Base-by-base conservation (phyloP, 106 monocot species). In the Acorus gramineus region DNA sequence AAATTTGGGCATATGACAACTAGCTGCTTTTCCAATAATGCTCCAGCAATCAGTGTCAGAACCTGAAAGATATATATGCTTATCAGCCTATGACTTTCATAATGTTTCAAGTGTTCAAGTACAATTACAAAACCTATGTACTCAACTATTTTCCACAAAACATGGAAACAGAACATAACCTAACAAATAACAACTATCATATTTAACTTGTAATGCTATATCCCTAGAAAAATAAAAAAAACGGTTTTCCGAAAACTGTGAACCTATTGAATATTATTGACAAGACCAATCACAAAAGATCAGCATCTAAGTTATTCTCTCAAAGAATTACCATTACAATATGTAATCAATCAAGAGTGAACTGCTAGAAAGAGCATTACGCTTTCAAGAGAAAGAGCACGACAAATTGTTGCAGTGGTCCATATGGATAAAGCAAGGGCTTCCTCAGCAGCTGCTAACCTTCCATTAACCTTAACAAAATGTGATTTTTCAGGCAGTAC, bases 371-470 rank as follows among this genome's bases (percentile, higher is more conserved):
- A 8, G 55, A 50, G 1, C 28, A 61, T 90, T 91, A 96, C 96
- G 77, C 72, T 96, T 74, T 96, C 96, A 69, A 96, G 73, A 73
- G 90, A 96, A 60, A 96, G 72, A 71, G 78, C 73, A 69, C 87
- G 84, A 66, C 96, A 96, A 66, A 91, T 53, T 54, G 96, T 83
- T 67, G 96, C 72, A 67, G 78, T 74, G 3, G 90, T 79, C 96
- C 96, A 96, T 61, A 96, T 61, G 69, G 96, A 90, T 47, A 96
- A 61, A 69, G 90, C 84, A 77, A 87, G 67, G 74, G 87, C 87
- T 87, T 96, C 96, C 80, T 96, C 96, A 42, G 82, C 85, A 79
- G 90, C 86, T 55, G 82, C 91, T 78, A 96, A 53, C 49, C 71
- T 76, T 59, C 80, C 79, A 75, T 83, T 81, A 64, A 87, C 83